Percentiles rank a stretch among this genome's conserved stretches.
Evolutionary conservation across 148 eudicot species (phyloP).

Genomic region (Polygonum aviculare): DNA sequence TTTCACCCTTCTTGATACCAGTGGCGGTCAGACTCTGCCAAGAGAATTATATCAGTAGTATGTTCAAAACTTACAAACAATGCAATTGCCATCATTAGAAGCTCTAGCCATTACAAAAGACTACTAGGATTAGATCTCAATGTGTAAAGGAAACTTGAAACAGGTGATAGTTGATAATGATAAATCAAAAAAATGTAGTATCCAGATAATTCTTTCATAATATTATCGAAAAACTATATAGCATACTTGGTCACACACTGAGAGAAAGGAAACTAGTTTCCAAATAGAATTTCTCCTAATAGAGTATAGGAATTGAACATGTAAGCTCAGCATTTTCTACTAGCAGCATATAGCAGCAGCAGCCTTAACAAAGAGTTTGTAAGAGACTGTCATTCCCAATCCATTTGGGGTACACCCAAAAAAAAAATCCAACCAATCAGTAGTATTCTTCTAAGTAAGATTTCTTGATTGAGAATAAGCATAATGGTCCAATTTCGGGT

Average conservation of each 20-base stretch:
- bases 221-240: neutral
- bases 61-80: neutral
- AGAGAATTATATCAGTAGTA: neutral
- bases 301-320: neutral
- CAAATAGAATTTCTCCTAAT: neutral
- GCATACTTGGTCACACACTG: neutral
- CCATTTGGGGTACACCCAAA: neutral
- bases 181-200: neutral
- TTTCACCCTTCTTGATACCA: constrained; percentile 65
- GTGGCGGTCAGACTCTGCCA: constrained; percentile 79
- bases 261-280: neutral
- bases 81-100: neutral
- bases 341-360: neutral
- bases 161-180: neutral
- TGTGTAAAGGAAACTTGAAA: neutral
- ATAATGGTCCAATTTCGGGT: neutral
- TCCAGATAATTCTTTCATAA: neutral
- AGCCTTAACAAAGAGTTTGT: neutral
- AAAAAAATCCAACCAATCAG: neutral
- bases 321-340: neutral
- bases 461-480: neutral
- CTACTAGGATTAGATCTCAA: neutral
- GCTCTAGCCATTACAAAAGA: neutral
- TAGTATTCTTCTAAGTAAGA: neutral
- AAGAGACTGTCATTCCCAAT: neutral